Evolutionary conservation across 192 early-diverging fungal species (phyloP).

Genomic region (Gigaspora rosea): DNA sequence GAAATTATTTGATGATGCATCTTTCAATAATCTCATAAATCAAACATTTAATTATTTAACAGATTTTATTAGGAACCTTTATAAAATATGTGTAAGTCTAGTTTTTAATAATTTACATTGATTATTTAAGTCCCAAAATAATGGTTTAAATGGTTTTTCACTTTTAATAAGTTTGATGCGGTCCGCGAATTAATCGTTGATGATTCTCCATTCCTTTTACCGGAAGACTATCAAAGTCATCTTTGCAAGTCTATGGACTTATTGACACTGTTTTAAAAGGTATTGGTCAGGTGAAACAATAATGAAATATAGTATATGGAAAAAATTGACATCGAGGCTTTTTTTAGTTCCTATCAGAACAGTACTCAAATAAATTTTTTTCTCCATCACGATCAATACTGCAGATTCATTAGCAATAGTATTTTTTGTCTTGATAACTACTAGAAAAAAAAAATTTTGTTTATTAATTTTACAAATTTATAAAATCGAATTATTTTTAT

Average conservation of each 20-base stretch:
- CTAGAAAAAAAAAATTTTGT: no score
- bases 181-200: neutral
- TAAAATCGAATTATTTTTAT: no score
- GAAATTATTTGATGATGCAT: constrained; percentile 1
- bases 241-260: neutral
- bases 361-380: no score
- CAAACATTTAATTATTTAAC: constrained; percentile 14
- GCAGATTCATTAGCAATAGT: no score
- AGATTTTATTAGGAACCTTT: neutral
- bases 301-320: neutral
- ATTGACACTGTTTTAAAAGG: neutral
- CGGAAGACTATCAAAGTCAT: neutral
- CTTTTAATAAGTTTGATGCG: neutral
- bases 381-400: no score
- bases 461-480: no score
- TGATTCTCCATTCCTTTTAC: neutral
- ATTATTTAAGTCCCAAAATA: no score
- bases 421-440: no score
- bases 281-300: neutral
- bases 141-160: no score
- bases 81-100: constrained; percentile 16
- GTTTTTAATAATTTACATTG: neutral
- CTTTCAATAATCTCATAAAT: constrained; percentile 1
- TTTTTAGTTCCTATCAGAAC: no score
- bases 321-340: no score